Conservation (phyloP, 1,284 basidiomycete genomes). For the Rhodotorula glutinis region DNA sequence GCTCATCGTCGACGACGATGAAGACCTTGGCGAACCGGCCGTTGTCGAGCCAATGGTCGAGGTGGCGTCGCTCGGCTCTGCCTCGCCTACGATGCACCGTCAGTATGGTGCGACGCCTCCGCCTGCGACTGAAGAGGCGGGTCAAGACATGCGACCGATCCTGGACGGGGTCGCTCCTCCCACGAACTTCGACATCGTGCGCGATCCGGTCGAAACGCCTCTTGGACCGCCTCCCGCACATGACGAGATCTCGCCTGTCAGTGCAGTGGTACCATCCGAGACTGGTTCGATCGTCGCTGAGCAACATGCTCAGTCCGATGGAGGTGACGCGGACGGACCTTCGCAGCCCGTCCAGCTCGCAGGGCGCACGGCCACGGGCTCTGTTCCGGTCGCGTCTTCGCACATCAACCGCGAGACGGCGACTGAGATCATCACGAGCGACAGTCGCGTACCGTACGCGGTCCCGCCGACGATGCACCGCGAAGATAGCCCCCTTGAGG, state of each 20-base stretch:
- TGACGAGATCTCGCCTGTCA: too few species aligned
- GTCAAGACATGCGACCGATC: neutral
- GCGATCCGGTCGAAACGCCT: neutral
- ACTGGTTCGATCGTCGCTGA: too few species aligned
- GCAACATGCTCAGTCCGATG: too few species aligned
- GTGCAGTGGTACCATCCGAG: too few species aligned
- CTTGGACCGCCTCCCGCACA: too few species aligned
- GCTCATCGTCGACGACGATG: constrained; percentile 25
- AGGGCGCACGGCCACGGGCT: too few species aligned
- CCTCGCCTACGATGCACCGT: too few species aligned
- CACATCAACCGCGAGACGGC: neutral
- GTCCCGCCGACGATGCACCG: neutral
- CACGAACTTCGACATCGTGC: constrained; percentile 3
- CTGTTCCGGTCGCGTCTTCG: neutral
- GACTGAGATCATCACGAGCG: neutral
- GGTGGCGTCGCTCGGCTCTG: too few species aligned
- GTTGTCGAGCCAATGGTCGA: too few species aligned
- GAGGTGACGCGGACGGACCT: too few species aligned
- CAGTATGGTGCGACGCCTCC: constrained; percentile 14
- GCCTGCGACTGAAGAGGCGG: neutral
- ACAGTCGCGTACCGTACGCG: neutral
- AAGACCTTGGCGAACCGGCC: neutral
- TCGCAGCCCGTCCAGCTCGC: neutral
- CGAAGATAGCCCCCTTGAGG: neutral
- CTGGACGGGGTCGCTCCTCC: constrained; percentile 18